Conservation (phyloP, 2,329 filamentous ascomycete species). For the Phyllachora maydis region DNA sequence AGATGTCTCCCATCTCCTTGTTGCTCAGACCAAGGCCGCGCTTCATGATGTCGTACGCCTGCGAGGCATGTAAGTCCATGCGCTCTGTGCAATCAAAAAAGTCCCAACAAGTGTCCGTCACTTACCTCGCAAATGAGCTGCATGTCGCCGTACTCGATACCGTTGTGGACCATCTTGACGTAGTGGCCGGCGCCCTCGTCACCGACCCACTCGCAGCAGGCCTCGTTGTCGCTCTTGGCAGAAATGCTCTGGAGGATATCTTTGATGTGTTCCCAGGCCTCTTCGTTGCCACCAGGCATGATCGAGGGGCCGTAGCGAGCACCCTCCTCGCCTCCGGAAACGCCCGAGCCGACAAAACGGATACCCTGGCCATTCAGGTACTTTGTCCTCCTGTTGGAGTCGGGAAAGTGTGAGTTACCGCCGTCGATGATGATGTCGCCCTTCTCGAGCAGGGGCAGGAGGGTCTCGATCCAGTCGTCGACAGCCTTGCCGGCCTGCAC, state of each 20-base stretch:
- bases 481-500: constrained; percentile 97
- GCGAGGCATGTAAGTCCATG: too few relatives aligned
- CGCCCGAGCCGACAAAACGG: constrained; percentile 89
- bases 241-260: constrained; percentile 96
- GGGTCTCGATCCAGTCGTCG: constrained; percentile 94
- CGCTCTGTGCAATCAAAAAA: too few relatives aligned
- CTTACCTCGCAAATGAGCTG: constrained; percentile 96
- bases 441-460: constrained; percentile 62
- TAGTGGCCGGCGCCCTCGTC: constrained; percentile 99
- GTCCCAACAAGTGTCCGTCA: background rate
- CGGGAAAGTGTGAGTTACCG: constrained; percentile 97
- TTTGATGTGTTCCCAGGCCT: constrained; percentile 96
- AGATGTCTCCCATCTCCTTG: constrained; percentile 92
- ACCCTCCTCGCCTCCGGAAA: constrained; percentile 98
- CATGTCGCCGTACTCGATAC: constrained; percentile 99
- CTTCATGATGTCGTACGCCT: constrained; percentile 99
- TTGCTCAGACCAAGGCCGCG: constrained; percentile 71
- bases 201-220: constrained; percentile 99
- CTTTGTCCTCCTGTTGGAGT: constrained; percentile 90
- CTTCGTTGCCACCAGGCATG: constrained; percentile 98
- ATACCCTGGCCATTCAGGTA: constrained; percentile 78
- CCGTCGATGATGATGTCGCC: constrained; percentile 99
- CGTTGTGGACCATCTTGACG: constrained; percentile 99
- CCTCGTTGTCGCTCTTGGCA: constrained; percentile 90
- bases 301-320: constrained; percentile 91